These are phyloP conservation scores for Macrophomina tecta DNA, from an alignment of 2,329 filamentous ascomycete genomes.

Conservation along the genomic window DNA sequence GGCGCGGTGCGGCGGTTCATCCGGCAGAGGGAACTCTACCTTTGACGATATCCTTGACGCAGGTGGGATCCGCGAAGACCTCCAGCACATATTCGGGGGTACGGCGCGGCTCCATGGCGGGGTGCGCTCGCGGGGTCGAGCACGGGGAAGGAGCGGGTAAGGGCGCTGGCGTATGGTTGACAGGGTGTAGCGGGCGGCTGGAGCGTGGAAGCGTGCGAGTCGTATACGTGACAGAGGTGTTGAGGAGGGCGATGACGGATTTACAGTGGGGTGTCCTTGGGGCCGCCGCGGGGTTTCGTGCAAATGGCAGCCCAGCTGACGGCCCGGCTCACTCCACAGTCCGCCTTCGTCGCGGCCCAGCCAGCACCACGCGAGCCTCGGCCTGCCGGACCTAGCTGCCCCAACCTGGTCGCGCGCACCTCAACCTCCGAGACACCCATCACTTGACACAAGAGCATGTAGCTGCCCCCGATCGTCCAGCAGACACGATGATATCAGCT, in stretches of 20 bases:
- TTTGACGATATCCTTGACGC: constrained; percentile 91
- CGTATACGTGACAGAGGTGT: constrained; percentile 9
- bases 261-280: constrained; percentile 25
- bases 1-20: constrained; percentile 7
- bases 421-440: constrained; percentile 23
- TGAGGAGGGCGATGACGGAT: constrained; percentile 20
- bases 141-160: not conserved
- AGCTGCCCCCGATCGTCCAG: constrained; percentile 13
- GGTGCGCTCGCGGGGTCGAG: constrained; percentile 19
- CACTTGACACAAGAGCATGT: constrained; percentile 26
- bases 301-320: constrained; percentile 19
- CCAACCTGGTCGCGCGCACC: constrained; percentile 17
- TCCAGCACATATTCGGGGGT: constrained; percentile 92
- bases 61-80: constrained; percentile 87
- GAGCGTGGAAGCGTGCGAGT: not conserved
- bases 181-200: not conserved
- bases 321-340: constrained; percentile 20
- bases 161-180: not conserved
- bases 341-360: not conserved
- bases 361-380: constrained; percentile 3
- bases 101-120: constrained; percentile 65
- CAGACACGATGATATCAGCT: constrained; percentile 65
- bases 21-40: constrained; percentile 57
- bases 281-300: constrained; percentile 20
- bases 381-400: not conserved